phyloP scores from a whole-genome alignment of 768 basidiomycete genomes.

The Termitomyces titanicus region DNA sequence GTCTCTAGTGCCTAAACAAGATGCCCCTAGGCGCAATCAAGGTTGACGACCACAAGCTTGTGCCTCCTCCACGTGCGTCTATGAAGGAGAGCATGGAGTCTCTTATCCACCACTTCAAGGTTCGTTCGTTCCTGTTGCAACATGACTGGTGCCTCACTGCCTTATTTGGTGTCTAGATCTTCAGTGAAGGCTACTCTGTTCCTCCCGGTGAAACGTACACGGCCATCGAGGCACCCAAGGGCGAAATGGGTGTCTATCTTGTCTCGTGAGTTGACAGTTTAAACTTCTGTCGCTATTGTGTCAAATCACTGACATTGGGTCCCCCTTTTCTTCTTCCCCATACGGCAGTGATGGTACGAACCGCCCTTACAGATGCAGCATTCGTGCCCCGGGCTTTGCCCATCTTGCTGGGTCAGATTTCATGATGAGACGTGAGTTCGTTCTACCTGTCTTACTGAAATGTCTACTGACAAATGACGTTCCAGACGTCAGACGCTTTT shows the following conservation, averaged over 20 bases:
- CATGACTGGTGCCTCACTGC: background rate
- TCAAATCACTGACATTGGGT: background rate
- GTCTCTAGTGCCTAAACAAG: conserved; percentile 87
- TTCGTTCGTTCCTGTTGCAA: conserved; percentile 16
- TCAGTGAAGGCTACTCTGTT: conserved; percentile 95
- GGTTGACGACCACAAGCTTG: conserved; percentile 96
- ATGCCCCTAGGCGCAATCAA: conserved; percentile 92
- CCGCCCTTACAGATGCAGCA: conserved; percentile 95
- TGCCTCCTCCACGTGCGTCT: conserved; percentile 90
- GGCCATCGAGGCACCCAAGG: conserved; percentile 98
- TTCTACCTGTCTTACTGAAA: background rate
- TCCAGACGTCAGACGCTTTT: conserved; percentile 39
- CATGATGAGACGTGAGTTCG: conserved; percentile 87
- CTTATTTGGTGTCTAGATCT: conserved; percentile 51
- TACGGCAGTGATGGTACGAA: conserved; percentile 81
- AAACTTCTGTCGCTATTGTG: conserved; percentile 12
- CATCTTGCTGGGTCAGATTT: conserved; percentile 96
- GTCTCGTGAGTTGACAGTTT: conserved; percentile 62
- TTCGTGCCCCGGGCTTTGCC: conserved; percentile 94
- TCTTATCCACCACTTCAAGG: conserved; percentile 98
- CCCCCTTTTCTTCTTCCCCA: background rate
- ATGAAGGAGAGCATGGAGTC: conserved; percentile 99
- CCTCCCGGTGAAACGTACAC: conserved; percentile 95
- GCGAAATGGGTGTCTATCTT: conserved; percentile 98
- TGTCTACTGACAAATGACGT: conserved; percentile 11